phyloP scores from a whole-genome alignment of 352 stramenopile genomes.

The Phytopythium boreale region DNA sequence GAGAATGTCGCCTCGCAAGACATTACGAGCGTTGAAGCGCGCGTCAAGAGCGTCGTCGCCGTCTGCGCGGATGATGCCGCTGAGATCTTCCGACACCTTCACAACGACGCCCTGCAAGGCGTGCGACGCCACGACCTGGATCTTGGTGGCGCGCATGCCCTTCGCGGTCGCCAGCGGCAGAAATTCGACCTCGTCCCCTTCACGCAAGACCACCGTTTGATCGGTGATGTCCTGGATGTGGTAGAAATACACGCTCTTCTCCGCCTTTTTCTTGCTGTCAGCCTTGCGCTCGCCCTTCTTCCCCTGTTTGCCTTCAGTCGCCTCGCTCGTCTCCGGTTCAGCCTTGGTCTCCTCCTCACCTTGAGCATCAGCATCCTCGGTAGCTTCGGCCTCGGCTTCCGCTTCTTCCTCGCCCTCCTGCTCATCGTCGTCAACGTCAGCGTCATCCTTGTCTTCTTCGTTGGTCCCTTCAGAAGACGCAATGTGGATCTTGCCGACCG shows the following conservation, averaged over 20 bases:
- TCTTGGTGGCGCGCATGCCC: conserved; percentile 45
- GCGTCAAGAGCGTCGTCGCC: conserved; percentile 31
- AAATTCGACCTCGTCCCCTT: conserved; percentile 76
- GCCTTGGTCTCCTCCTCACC: conserved; percentile 3
- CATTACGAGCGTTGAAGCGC: conserved; percentile 41
- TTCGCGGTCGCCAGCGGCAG: conserved; percentile 41
- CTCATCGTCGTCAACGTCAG: conserved; percentile 14
- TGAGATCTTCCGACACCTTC: conserved; percentile 38
- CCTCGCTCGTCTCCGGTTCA: neutral
- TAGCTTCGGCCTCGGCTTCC: conserved; percentile 14
- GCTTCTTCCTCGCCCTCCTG: conserved; percentile 15
- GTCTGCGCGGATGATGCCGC: conserved; percentile 59
- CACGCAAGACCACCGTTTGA: conserved; percentile 47
- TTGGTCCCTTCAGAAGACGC: neutral
- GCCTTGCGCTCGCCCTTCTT: neutral
- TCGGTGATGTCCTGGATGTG: conserved; percentile 70
- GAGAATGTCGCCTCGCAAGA: conserved; percentile 61
- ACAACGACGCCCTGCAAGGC: conserved; percentile 61
- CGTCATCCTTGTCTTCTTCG: conserved; percentile 8
- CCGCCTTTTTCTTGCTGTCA: conserved; percentile 12
- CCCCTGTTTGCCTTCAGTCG: neutral
- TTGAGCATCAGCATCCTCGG: conserved; percentile 5
- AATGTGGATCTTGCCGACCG: conserved; percentile 53
- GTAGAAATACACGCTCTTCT: conserved; percentile 45
- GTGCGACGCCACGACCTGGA: conserved; percentile 50